Conservation (phyloP, 2,329 filamentous ascomycete genomes). For the Colletotrichum tanaceti region DNA sequence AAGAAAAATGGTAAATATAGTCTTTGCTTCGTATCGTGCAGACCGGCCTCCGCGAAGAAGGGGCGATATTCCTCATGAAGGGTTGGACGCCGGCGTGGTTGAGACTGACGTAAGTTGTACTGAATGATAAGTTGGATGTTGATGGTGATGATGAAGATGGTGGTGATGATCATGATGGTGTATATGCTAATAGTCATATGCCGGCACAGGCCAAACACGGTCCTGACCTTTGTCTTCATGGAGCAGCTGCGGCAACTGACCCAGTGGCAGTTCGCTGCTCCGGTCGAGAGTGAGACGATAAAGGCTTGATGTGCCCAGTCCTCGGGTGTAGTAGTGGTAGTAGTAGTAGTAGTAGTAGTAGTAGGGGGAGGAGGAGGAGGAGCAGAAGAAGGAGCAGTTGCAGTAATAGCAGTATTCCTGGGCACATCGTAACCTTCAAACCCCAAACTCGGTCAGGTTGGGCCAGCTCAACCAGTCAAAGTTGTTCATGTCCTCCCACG, state of each 20-base stretch:
- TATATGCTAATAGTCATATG: slow-evolving; percentile 36
- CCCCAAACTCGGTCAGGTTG: slow-evolving; percentile 55
- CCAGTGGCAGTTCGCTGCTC: slow-evolving; percentile 34
- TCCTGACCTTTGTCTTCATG: slow-evolving; percentile 61
- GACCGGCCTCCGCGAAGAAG: slow-evolving; percentile 52
- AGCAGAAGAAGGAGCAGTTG: no score
- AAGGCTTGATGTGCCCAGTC: slow-evolving; percentile 21
- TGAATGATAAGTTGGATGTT: slow-evolving; percentile 36
- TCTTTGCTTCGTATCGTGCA: slow-evolving; percentile 50
- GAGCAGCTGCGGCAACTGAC: slow-evolving; percentile 55
- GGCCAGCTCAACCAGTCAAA: slow-evolving; percentile 69
- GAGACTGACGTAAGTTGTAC: slow-evolving; percentile 51
- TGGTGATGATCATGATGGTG: not conserved
- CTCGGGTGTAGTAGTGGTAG: no score
- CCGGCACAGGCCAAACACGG: slow-evolving; percentile 53
- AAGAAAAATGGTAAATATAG: slow-evolving; percentile 35
- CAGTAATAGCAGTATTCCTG: no score
- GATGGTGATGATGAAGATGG: no score
- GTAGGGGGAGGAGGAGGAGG: no score
- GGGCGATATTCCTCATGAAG: slow-evolving; percentile 57
- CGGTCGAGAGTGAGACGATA: slow-evolving; percentile 33
- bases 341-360: no score
- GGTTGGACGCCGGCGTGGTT: slow-evolving; percentile 60
- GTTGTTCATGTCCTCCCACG: slow-evolving; percentile 69
- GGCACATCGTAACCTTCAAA: slow-evolving; percentile 37